These are phyloP conservation scores for Klebsormidium nitens DNA, from an alignment of 139 green algal species.

Conservation along the genomic window DNA sequence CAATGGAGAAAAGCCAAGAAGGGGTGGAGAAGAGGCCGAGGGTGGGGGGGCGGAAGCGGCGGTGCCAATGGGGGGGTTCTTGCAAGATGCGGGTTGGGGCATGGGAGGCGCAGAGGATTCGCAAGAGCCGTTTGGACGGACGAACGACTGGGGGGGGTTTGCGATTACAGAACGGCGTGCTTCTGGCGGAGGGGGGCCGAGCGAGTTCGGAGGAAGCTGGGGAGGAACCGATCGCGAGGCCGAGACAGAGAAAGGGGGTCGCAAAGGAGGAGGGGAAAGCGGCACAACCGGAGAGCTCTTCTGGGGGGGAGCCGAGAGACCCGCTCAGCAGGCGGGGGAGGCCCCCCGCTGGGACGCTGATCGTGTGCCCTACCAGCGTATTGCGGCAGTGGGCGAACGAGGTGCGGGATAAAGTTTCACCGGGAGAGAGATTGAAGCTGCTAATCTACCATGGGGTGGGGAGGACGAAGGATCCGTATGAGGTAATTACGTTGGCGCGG, in stretches of 20 bases:
- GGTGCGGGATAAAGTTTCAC: constrained; percentile 56
- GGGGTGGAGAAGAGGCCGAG: too few species aligned
- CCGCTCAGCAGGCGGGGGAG: not conserved
- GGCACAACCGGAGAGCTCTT: not conserved
- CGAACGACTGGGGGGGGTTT: too few species aligned
- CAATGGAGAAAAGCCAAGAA: too few species aligned
- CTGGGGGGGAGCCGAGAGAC: not conserved
- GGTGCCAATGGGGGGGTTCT: too few species aligned
- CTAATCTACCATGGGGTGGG: constrained; percentile 4
- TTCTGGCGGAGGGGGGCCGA: not conserved
- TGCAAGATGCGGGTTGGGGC: too few species aligned
- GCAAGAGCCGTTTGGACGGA: too few species aligned
- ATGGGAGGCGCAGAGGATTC: too few species aligned
- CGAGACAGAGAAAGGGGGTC: not conserved
- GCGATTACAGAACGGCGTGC: constrained; percentile 1
- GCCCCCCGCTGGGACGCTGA: constrained; percentile 58
- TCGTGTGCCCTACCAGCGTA: constrained; percentile 77
- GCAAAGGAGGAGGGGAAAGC: not conserved
- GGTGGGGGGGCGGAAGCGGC: too few species aligned
- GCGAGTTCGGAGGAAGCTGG: not conserved
- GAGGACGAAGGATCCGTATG: not conserved
- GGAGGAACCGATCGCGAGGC: not conserved
- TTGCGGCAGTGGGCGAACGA: constrained; percentile 82
- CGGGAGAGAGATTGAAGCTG: not conserved
- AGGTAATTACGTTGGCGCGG: too few species aligned